phyloP scores from a whole-genome alignment of 345 rosid species.

The Erucastrum elatum region DNA sequence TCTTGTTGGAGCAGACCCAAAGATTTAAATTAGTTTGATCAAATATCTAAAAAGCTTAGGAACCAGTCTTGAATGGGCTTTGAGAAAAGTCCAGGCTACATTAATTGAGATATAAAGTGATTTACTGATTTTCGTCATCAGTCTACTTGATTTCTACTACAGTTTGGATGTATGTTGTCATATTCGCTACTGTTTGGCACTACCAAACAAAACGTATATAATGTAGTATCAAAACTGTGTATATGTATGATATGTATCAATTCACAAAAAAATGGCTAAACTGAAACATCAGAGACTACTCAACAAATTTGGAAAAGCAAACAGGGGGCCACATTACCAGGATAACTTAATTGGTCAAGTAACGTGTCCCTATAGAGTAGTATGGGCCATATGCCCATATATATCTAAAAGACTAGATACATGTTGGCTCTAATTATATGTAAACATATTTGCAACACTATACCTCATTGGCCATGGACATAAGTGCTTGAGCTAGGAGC shows the following conservation, averaged over 20 bases:
- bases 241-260: not conserved
- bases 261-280: not conserved
- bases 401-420: not conserved
- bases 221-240: not conserved
- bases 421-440: conserved; percentile 16
- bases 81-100: not conserved
- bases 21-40: not conserved
- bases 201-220: not conserved
- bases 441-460: conserved; percentile 7
- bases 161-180: not conserved
- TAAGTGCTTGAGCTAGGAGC: conserved; percentile 64
- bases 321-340: conserved; percentile 20
- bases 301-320: conserved; percentile 21
- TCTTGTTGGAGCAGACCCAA: not conserved
- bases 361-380: conserved; percentile 18
- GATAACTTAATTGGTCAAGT: conserved; percentile 22
- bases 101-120: not conserved
- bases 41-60: not conserved
- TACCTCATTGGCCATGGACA: conserved; percentile 66
- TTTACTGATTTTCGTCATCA: not conserved
- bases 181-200: not conserved
- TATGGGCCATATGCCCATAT: not conserved
- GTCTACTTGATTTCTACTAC: not conserved
- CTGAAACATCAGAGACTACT: not conserved
- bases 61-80: not conserved